phyloP scores from a whole-genome alignment of 2,329 filamentous ascomycete genomes.

The Ascochyta fabae region DNA sequence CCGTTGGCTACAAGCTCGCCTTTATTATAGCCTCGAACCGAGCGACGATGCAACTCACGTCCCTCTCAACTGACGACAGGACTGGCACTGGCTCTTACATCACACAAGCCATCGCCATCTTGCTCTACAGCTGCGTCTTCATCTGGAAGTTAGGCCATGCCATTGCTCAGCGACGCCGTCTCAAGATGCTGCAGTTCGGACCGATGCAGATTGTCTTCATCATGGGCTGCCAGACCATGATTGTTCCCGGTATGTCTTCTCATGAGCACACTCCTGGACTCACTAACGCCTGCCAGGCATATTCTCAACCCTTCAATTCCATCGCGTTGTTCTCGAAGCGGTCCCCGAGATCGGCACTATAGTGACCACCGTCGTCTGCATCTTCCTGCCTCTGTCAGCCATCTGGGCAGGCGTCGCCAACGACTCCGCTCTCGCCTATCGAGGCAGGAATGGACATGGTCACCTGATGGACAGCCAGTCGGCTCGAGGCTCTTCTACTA shows the following conservation, averaged over 20 bases:
- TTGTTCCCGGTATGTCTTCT: conserved; percentile 62
- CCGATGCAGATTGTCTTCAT: conserved; percentile 72
- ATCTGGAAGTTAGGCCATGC: conserved; percentile 66
- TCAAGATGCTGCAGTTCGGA: conserved; percentile 67
- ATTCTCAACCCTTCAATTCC: conserved; percentile 66
- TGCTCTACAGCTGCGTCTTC: conserved; percentile 68
- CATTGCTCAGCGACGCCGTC: conserved; percentile 60
- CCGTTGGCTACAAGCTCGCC: conserved; percentile 62
- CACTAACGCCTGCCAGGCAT: conserved; percentile 57
- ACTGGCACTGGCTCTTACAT: conserved; percentile 54
- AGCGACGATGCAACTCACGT: conserved; percentile 45
- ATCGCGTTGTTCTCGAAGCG: conserved; percentile 50
- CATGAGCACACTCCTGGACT: background rate
- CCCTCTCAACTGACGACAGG: conserved; percentile 30
- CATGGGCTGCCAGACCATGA: conserved; percentile 71
- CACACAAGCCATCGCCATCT: conserved; percentile 62
- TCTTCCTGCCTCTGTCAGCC: conserved; percentile 70
- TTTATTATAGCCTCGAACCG: conserved; percentile 58
- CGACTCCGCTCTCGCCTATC: conserved; percentile 27
- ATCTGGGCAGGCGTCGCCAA: conserved; percentile 64
- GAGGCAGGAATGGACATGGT: conserved; percentile 36
- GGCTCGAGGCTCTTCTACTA: conserved; percentile 19
- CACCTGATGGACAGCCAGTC: conserved; percentile 35
- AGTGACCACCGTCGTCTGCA: conserved; percentile 64
- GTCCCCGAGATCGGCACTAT: conserved; percentile 63